Base-by-base conservation (phyloP, 208 protist species). In the Trypanosoma lewisi region DNA sequence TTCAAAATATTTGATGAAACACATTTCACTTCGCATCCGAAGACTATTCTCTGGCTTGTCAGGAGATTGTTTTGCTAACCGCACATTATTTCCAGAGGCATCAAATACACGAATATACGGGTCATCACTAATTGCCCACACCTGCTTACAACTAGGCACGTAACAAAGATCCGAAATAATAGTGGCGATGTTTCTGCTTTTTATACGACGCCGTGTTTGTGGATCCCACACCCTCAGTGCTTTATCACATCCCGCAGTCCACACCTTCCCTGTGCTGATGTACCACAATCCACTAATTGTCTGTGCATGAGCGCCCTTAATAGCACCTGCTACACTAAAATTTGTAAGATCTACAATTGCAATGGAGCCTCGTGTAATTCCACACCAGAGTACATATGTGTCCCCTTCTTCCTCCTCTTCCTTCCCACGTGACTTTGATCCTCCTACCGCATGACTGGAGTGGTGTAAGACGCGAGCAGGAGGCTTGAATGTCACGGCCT, bases 141-240 rank as follows among this genome's bases (percentile, higher is more conserved):
- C 80, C 58, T 87, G 77, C 31, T 83, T 72, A 2, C 52, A 68
- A 19, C 65, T 71, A 37, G 67, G 44, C 17, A 90, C 80, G 54
- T 90, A 91, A 14, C 82, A 85, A 16, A 87, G 49, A 45, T 85
- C 83, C 4, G 73, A 75, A 30, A 94, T 60, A 50, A 94, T 91
- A 19, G 84, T 85, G 16, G 87, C 87, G 56, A 94, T 94, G 70
- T 91, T 89, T 55, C 88, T 75, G 49, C 78, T 89, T 67, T 92
- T 91, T 39, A 85, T 55, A 42, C 80, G 69, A 19, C 77, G 80
- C 5, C 85, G 73, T 17, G 85, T 79, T 66, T 92, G 85, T 65
- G 89, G 79, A 74, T 95, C 86, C 86, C 89, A 95, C 37, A 95
- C 74, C 59, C 79, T 79, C 21, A 93, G 56, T 37, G 84, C 80